phyloP scores from a whole-genome alignment of 768 basidiomycete species.

The Nidularia sp. region DNA sequence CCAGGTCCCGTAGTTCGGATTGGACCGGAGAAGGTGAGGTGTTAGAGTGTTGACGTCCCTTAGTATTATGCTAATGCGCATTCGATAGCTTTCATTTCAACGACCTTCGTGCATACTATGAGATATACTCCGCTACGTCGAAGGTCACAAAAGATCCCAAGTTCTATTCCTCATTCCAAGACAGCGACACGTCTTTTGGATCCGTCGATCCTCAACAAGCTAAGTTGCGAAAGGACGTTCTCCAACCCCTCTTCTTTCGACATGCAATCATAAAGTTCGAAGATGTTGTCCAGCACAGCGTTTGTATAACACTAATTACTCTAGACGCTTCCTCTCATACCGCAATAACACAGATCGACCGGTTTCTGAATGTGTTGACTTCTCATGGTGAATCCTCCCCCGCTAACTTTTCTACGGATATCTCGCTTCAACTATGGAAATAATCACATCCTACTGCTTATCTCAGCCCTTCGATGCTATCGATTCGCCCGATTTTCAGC shows the following conservation, averaged over 20 bases:
- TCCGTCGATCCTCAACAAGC: slow-evolving; percentile 16
- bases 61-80: background rate
- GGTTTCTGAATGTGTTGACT: slow-evolving; percentile 8
- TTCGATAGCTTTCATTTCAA: slow-evolving; percentile 33
- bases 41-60: no score
- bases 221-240: slow-evolving; percentile 18
- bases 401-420: slow-evolving; percentile 18
- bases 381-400: slow-evolving; percentile 1
- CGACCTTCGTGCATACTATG: slow-evolving; percentile 22
- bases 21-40: slow-evolving; percentile 27
- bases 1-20: slow-evolving; percentile 21
- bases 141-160: slow-evolving; percentile 20
- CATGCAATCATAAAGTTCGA: slow-evolving; percentile 23
- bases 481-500: slow-evolving; percentile 15
- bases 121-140: slow-evolving; percentile 22
- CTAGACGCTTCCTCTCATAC: background rate
- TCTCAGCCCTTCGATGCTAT: slow-evolving; percentile 18
- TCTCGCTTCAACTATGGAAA: slow-evolving; percentile 20
- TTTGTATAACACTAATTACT: slow-evolving; percentile 2
- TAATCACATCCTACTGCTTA: slow-evolving; percentile 27
- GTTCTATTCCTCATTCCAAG: slow-evolving; percentile 19
- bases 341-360: slow-evolving; percentile 12
- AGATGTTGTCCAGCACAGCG: slow-evolving; percentile 18
- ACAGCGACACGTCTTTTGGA: slow-evolving; percentile 20
- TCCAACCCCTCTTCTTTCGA: slow-evolving; percentile 29